Conservation (phyloP, 179 eudicot species). For the Spinacia oleracea region DNA sequence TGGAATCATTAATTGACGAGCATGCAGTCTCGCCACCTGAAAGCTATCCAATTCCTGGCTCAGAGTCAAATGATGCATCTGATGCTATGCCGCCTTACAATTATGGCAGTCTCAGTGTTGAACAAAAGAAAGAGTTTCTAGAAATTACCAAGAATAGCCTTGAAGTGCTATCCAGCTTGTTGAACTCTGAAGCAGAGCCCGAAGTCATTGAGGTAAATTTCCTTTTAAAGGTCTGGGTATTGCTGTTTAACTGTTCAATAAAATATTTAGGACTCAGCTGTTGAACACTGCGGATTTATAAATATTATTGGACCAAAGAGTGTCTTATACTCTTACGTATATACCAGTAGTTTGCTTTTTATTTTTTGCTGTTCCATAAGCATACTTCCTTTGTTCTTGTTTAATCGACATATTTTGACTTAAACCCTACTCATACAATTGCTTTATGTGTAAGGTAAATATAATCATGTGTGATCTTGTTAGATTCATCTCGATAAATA, state of each 20-base stretch:
- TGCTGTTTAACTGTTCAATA: not conserved
- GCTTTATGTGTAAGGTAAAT: no score
- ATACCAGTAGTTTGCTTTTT: not conserved
- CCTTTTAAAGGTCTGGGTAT: not conserved
- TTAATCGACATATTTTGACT: no score
- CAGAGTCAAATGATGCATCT: slow-evolving; percentile 35
- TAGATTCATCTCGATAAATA: no score
- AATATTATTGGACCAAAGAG: not conserved
- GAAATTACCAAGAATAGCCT: slow-evolving; percentile 74
- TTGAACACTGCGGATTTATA: not conserved
- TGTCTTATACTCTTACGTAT: not conserved
- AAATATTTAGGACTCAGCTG: not conserved
- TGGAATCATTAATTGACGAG: slow-evolving; percentile 55
- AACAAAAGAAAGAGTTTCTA: slow-evolving; percentile 78
- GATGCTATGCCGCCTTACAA: slow-evolving; percentile 30
- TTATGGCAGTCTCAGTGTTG: slow-evolving; percentile 54
- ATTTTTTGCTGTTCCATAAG: not conserved
- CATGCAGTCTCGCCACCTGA: slow-evolving; percentile 55
- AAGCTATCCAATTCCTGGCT: slow-evolving; percentile 67
- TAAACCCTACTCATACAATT: no score
- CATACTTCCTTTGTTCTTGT: no score
- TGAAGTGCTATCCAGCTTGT: slow-evolving; percentile 76
- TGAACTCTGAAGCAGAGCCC: slow-evolving; percentile 60
- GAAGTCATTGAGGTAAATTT: slow-evolving; percentile 61
- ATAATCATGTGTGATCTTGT: no score